Base-by-base conservation (phyloP, 192 early-diverging fungal species). In the Backusella tuberculispora region DNA sequence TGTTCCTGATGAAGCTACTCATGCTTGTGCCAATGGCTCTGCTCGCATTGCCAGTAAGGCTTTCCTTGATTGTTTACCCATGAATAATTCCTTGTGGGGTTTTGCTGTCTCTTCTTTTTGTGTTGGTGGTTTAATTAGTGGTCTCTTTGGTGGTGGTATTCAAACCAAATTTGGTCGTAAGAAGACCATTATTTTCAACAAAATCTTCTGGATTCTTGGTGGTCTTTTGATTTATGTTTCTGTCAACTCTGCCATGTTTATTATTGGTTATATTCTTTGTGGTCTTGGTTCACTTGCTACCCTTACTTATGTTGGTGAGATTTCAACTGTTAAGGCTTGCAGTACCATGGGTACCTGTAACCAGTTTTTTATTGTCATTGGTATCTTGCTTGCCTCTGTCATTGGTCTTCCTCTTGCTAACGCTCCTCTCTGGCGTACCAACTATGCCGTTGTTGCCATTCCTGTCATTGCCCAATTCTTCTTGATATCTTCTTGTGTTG, bases 321-420 rank as follows among this genome's bases (percentile, higher is more conserved):
- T 95, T 72, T 84, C 91, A 0, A 93, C 93, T 0, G 86, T 89
- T 6, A 83, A 83, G n/a, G 81, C 84, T 40, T 85, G 93, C 73
- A 93, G 92, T 26, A 74, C 85, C 5, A 80, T 95, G 75, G 92
- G 95, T 26, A 86, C 89, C 44, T 81, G 89, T n/a, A n/a, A n/a
- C n/a, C n/a, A n/a, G n/a, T n/a, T n/a, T n/a, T n/a, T n/a, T n/a
- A n/a, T n/a, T n/a, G n/a, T n/a, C n/a, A n/a, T n/a, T n/a, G n/a
- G n/a, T 70, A 90, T 90, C 78, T 93, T 94, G 84, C 83, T 94
- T 77, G 82, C 89, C 3, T 89, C 94, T 72, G 92, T 94, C 12
- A 79, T 87, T 68, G 93, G 88, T 24, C 77, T 92, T 50, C 85
- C 86, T 43, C 82, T 92, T 66, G 83, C 85, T n/a, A 80, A 71